These are phyloP conservation scores for Agaricus subrufescens DNA, from an alignment of 768 basidiomycete species.

Conservation along the genomic window DNA sequence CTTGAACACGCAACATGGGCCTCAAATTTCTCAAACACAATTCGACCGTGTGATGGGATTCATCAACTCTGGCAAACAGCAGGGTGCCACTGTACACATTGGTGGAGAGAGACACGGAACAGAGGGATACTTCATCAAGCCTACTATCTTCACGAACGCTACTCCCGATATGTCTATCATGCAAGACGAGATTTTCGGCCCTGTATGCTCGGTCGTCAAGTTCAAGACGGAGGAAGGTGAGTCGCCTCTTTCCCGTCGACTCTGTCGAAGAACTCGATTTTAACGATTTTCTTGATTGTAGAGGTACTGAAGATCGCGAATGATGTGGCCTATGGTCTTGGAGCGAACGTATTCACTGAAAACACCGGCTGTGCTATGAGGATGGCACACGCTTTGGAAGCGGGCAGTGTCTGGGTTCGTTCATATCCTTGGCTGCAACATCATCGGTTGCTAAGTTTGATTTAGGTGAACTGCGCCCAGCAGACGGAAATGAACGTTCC, in stretches of 20 bases:
- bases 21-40: conserved; percentile 67
- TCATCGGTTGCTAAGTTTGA: conserved; percentile 68
- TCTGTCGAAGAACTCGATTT: not conserved
- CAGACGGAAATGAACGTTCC: conserved; percentile 46
- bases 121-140: conserved; percentile 62
- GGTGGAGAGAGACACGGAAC: conserved; percentile 58
- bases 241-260: not conserved
- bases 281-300: not conserved
- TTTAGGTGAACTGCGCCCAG: conserved; percentile 43
- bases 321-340: conserved; percentile 75
- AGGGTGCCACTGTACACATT: conserved; percentile 61
- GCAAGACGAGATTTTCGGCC: conserved; percentile 75
- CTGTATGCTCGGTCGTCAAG: conserved; percentile 72
- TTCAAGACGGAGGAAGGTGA: conserved; percentile 58
- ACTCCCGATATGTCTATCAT: conserved; percentile 72
- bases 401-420: conserved; percentile 61
- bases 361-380: conserved; percentile 63
- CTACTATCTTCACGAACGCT: conserved; percentile 71
- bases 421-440: conserved; percentile 32
- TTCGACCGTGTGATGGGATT: conserved; percentile 72
- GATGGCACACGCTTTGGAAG: conserved; percentile 61
- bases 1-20: conserved; percentile 55
- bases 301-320: conserved; percentile 65
- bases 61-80: conserved; percentile 69
- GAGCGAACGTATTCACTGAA: conserved; percentile 70